Conservation (phyloP, 2,329 filamentous ascomycete genomes). For the Pyricularia pennisetigena region DNA sequence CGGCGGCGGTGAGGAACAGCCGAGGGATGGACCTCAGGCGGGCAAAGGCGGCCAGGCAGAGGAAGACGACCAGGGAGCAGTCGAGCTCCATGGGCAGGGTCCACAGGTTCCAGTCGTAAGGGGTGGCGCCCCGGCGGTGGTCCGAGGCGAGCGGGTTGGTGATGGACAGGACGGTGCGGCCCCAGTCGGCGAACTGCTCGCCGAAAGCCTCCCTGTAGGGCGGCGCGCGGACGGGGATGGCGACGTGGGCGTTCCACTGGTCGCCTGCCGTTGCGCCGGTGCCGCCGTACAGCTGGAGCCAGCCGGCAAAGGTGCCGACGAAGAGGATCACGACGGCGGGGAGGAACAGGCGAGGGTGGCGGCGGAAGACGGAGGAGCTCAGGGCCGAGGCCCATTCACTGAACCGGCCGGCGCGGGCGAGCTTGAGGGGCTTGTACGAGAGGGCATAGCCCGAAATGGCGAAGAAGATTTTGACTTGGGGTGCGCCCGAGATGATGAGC, state of each 20-base stretch:
- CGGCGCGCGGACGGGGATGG: slow-evolving; percentile 7
- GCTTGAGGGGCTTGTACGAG: slow-evolving; percentile 14
- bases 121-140: slow-evolving; percentile 21
- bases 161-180: slow-evolving; percentile 3
- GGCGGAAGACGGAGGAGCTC: slow-evolving; percentile 12
- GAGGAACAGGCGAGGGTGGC: slow-evolving; percentile 12
- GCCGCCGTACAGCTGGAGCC: slow-evolving; percentile 9
- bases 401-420: slow-evolving; percentile 9
- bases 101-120: slow-evolving; percentile 24
- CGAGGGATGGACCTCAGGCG: slow-evolving; percentile 10
- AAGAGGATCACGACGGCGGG: slow-evolving; percentile 10
- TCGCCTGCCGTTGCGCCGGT: neutral
- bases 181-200: slow-evolving; percentile 8
- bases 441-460: slow-evolving; percentile 31
- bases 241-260: slow-evolving; percentile 5
- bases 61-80: slow-evolving; percentile 23
- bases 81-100: slow-evolving; percentile 26
- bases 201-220: neutral
- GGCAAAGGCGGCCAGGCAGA: slow-evolving; percentile 20
- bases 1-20: slow-evolving; percentile 9
- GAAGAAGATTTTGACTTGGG: slow-evolving; percentile 31
- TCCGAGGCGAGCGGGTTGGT: slow-evolving; percentile 32
- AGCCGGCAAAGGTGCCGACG: slow-evolving; percentile 6
- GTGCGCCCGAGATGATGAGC: slow-evolving; percentile 21
- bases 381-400: slow-evolving; percentile 8